Base-by-base conservation (phyloP, 2,329 filamentous ascomycete species). In the Epichloe sibirici region DNA sequence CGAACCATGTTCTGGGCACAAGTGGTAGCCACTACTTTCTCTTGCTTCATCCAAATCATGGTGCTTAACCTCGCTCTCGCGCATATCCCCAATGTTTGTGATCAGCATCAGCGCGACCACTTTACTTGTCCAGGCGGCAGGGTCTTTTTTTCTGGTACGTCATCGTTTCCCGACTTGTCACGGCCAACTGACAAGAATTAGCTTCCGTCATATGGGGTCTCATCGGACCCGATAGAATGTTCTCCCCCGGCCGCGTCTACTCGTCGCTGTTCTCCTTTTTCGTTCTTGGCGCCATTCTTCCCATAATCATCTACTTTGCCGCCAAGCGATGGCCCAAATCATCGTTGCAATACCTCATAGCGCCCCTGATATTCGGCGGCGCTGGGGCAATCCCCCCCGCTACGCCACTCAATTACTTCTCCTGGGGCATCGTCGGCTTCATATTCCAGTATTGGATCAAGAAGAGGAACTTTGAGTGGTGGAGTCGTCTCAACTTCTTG, bases 401-500 rank as follows among this genome's bases (percentile, higher is more conserved):
- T 3, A 86, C 84, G 0, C 84, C 85, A 0, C 76, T 88, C 54
- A 88, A 86, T 67, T 89, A 87, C 63, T 76, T 86, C 37, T 76
- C 77, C n/a, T 89, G 85, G 85, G 83, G 81, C 17, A 69, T 85
- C 52, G 81, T 88, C 3, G 86, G 85, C 34, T 81, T 79, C 58
- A 56, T 85, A 35, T 89, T 88, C 72, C 85, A 89, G 65, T 81
- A 79, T 64, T 75, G 72, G 61, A 78, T 89, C 62, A 81, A 82
- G 65, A 77, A 78, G 61, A 73, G 75, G 13, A 75, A 79, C 64
- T 81, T 80, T 56, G 75, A 70, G 31, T 89, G 85, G 85, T 89
- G 86, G 86, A 79, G 78, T 66, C 75, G 82, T 28, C 78, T 86
- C 62, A 88, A 88, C 69, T 88, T 86, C 60, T 68, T 88, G 55